phyloP scores from a whole-genome alignment of 805 yeast species.

The Yarrowia divulgata region DNA sequence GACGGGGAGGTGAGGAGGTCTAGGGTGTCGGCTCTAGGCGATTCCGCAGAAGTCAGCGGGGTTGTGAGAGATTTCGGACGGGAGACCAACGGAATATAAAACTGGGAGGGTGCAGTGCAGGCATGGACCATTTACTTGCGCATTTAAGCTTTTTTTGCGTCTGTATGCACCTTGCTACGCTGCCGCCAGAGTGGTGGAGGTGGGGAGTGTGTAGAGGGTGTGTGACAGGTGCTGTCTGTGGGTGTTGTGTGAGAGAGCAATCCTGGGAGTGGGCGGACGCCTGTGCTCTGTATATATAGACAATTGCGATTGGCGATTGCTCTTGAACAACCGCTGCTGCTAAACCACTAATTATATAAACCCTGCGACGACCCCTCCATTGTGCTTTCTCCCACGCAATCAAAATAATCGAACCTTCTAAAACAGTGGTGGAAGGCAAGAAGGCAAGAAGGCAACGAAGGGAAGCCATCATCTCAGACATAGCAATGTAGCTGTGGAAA shows the following conservation, averaged over 20 bases:
- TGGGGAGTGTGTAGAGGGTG: background rate
- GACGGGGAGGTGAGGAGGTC: background rate
- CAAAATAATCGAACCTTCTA: constrained; percentile 7
- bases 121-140: constrained; percentile 36
- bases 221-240: background rate
- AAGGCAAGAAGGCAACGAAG: background rate
- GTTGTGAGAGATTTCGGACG: constrained; percentile 19
- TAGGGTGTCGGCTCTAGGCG: background rate
- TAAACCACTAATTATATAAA: background rate
- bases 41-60: background rate
- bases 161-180: constrained; percentile 34
- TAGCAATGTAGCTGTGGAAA: background rate
- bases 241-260: no score
- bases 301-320: no score
- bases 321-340: no score
- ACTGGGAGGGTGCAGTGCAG: constrained; percentile 32
- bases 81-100: constrained; percentile 4
- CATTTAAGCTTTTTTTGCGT: constrained; percentile 33
- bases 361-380: background rate
- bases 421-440: background rate
- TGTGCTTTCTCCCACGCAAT: background rate
- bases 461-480: constrained; percentile 8
- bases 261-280: no score
- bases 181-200: background rate
- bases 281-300: no score